A percentile compares a stretch with the other conserved stretches of the same genome.
Evolutionary conservation across 2,329 filamentous ascomycete species (phyloP).

Genomic region (Dactylellina parvicollis): DNA sequence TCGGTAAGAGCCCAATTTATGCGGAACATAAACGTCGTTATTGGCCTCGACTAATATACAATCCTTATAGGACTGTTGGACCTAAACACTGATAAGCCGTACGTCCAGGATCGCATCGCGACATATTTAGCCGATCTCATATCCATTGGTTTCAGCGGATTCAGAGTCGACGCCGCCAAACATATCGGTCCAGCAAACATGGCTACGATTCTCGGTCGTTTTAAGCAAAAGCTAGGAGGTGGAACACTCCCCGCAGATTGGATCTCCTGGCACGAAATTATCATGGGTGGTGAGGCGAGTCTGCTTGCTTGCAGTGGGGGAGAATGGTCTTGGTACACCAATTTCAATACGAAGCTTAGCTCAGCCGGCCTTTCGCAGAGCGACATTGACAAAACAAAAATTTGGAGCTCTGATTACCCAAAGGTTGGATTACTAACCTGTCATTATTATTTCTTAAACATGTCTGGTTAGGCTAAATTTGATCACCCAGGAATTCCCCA

Average conservation of each 20-base stretch:
- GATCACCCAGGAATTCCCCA: slow-evolving; percentile 33
- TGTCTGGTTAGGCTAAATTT: background rate
- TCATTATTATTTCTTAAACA: slow-evolving; percentile 33
- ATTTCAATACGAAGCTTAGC: slow-evolving; percentile 57
- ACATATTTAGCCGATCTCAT: slow-evolving; percentile 58
- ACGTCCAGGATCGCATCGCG: slow-evolving; percentile 59
- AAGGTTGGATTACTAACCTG: slow-evolving; percentile 18
- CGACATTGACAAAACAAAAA: slow-evolving; percentile 59
- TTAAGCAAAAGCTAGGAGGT: slow-evolving; percentile 58
- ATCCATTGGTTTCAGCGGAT: slow-evolving; percentile 59
- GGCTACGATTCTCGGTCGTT: slow-evolving; percentile 57
- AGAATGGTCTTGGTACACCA: slow-evolving; percentile 59
- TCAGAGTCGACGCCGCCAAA: slow-evolving; percentile 59
- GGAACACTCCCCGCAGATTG: slow-evolving; percentile 57
- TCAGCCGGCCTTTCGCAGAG: slow-evolving; percentile 55
- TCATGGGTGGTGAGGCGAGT: slow-evolving; percentile 58
- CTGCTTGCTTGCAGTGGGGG: slow-evolving; percentile 58
- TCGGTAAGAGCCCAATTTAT: slow-evolving; percentile 8
- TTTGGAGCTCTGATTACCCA: slow-evolving; percentile 58
- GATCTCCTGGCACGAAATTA: slow-evolving; percentile 59
- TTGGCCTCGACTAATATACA: background rate
- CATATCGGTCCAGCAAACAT: slow-evolving; percentile 58
- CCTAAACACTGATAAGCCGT: slow-evolving; percentile 59
- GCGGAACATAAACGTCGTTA: background rate
- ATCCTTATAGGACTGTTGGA: slow-evolving; percentile 56